Evolutionary conservation across 192 early-diverging fungal species (phyloP).

Genomic region (Backusella liffmaniae): DNA sequence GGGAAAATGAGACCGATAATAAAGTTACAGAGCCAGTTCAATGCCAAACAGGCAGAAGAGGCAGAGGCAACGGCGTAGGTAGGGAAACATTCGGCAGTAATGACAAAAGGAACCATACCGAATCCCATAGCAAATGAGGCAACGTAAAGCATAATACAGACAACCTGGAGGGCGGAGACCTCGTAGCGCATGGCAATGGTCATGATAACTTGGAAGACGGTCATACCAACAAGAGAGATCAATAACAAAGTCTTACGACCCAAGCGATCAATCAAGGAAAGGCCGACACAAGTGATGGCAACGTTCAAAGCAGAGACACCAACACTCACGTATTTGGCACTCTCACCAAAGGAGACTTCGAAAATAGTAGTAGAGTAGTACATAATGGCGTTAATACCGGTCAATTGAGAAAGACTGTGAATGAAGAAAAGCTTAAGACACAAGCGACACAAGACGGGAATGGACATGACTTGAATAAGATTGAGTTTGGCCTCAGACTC

Average conservation of each 20-base stretch:
- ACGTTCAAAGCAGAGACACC: constrained; percentile 61
- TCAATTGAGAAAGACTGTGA: constrained; percentile 57
- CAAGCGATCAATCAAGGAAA: constrained; percentile 56
- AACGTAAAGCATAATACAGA: constrained; percentile 53
- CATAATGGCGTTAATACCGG: constrained; percentile 68
- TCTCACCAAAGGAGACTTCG: constrained; percentile 50
- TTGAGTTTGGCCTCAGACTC: constrained; percentile 27
- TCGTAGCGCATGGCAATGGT: constrained; percentile 32
- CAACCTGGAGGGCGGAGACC: constrained; percentile 27
- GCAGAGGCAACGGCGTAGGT: constrained; percentile 51
- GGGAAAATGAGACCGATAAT: constrained; percentile 58
- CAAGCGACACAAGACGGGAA: constrained; percentile 35
- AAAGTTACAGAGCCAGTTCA: constrained; percentile 54
- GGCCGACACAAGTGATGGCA: constrained; percentile 53
- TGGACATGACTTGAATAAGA: constrained; percentile 34
- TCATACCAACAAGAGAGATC: constrained; percentile 61
- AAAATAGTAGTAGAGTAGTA: constrained; percentile 71
- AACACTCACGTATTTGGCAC: constrained; percentile 51
- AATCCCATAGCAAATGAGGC: constrained; percentile 57
- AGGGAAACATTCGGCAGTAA: constrained; percentile 58
- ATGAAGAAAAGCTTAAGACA: constrained; percentile 57
- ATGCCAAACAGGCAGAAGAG: constrained; percentile 45
- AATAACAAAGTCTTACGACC: constrained; percentile 65
- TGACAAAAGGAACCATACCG: constrained; percentile 58
- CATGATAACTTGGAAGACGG: constrained; percentile 50